A percentile compares a stretch with the other conserved stretches of the same genome.
Conservation (phyloP, 192 early-diverging fungal genomes). For the Piromyces sp. region DNA sequence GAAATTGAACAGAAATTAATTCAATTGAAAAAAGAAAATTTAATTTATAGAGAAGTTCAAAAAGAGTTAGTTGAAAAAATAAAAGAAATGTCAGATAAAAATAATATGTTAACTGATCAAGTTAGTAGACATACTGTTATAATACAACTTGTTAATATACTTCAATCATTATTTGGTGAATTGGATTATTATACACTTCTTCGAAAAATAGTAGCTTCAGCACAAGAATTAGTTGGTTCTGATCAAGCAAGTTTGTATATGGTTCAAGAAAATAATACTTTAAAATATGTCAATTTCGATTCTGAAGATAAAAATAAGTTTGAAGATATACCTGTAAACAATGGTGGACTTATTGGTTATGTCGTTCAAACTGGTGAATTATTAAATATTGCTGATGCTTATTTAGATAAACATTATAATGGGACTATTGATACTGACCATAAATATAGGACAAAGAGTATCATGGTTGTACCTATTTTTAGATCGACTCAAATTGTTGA, state of each 20-base stretch:
- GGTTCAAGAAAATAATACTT: neutral
- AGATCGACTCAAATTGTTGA: constrained; percentile 12
- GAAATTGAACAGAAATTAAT: neutral
- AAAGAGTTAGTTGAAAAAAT: neutral
- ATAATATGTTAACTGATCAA: neutral
- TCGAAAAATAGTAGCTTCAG: neutral
- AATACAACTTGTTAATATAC: neutral
- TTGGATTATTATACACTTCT: neutral
- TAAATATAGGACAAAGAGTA: constrained; percentile 9
- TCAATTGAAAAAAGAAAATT: neutral
- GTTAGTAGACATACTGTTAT: neutral
- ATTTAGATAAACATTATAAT: constrained; percentile 9
- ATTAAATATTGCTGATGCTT: constrained; percentile 10
- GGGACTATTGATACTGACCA: constrained; percentile 10
- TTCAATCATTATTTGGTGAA: neutral
- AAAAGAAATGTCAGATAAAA: neutral
- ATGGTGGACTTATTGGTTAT: neutral
- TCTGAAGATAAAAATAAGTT: neutral
- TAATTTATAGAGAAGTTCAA: neutral
- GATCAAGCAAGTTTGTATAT: neutral
- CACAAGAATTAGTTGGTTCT: neutral
- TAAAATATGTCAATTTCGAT: neutral
- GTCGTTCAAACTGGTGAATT: neutral
- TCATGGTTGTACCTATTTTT: constrained; percentile 15
- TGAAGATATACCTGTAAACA: neutral